A percentile compares a stretch with the other conserved stretches of the same genome.
Conservation (phyloP, 1,139 yeast genomes). For the Yamadazyma atlantica region DNA sequence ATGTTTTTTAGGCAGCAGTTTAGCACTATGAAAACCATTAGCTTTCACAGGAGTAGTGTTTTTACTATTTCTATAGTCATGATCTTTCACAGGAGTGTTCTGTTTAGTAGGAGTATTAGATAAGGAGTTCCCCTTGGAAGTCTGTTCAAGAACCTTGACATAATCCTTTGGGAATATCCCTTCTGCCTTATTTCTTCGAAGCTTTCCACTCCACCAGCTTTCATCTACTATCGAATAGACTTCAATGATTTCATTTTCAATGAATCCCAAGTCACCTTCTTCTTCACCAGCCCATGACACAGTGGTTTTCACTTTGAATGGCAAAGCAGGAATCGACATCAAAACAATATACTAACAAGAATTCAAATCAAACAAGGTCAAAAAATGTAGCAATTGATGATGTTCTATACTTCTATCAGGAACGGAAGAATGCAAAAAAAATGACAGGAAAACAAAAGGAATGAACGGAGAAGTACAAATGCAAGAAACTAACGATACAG, state of each 20-base stretch:
- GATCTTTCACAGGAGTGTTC: slow-evolving; percentile 21
- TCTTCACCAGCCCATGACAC: slow-evolving; percentile 93
- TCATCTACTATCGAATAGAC: slow-evolving; percentile 82
- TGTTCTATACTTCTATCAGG: not conserved
- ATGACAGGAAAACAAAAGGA: not conserved
- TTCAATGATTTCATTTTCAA: slow-evolving; percentile 89
- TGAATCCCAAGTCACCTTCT: slow-evolving; percentile 85
- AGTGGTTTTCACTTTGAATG: slow-evolving; percentile 73
- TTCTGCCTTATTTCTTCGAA: slow-evolving; percentile 74
- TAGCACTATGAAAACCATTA: slow-evolving; percentile 13
- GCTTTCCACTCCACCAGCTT: slow-evolving; percentile 87
- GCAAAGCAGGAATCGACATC: slow-evolving; percentile 38
- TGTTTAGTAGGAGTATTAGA: slow-evolving; percentile 16
- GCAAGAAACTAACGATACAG: too few relatives aligned
- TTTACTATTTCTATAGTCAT: slow-evolving; percentile 5
- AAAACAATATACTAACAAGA: not conserved
- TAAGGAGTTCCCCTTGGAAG: slow-evolving; percentile 14
- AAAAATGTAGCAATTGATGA: too few relatives aligned
- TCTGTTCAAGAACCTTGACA: slow-evolving; percentile 58
- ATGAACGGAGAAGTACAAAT: not conserved
- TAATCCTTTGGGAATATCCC: slow-evolving; percentile 89
- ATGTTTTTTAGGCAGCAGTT: slow-evolving; percentile 17
- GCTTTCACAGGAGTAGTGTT: slow-evolving; percentile 17
- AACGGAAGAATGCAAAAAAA: not conserved
- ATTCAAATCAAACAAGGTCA: too few relatives aligned